Evolutionary conservation across 805 yeast species (phyloP).

Genomic region (Starmerella floris): DNA sequence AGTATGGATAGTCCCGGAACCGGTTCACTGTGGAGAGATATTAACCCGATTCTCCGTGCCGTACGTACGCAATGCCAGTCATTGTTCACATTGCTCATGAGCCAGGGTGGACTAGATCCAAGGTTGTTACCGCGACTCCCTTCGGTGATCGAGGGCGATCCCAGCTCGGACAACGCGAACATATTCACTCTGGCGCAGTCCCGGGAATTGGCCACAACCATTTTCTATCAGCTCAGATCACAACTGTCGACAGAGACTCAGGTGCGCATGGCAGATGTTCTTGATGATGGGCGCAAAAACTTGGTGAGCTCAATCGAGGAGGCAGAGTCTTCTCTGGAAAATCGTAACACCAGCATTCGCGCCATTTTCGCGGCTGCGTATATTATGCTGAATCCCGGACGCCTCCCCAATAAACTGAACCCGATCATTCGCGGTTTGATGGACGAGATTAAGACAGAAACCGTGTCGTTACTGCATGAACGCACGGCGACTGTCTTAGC

Average conservation of each 20-base stretch:
- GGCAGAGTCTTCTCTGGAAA: conserved; percentile 39
- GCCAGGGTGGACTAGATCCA: conserved; percentile 58
- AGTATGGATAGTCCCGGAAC: conserved; percentile 12
- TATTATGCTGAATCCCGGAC: conserved; percentile 34
- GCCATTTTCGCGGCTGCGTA: conserved; percentile 69
- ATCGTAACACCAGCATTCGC: conserved; percentile 41
- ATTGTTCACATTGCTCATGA: conserved; percentile 61
- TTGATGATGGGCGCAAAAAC: conserved; percentile 67
- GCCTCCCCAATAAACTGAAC: conserved; percentile 72
- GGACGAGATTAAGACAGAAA: conserved; percentile 81
- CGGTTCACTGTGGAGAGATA: conserved; percentile 44
- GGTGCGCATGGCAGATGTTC: conserved; percentile 52
- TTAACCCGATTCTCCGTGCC: conserved; percentile 73
- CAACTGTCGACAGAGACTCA: conserved; percentile 55
- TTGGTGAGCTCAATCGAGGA: conserved; percentile 54
- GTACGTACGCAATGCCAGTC: conserved; percentile 81
- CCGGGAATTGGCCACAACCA: conserved; percentile 48
- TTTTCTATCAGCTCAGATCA: conserved; percentile 51
- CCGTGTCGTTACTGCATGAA: conserved; percentile 47
- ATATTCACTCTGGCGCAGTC: conserved; percentile 78
- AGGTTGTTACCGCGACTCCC: conserved; percentile 70
- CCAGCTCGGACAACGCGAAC: conserved; percentile 40
- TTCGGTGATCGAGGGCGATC: conserved; percentile 83
- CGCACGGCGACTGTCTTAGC: conserved; percentile 62
- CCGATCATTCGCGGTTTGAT: conserved; percentile 79